These are phyloP conservation scores for Hypoxylon fuscum DNA, from an alignment of 495 filamentous ascomycete genomes.

Conservation along the genomic window DNA sequence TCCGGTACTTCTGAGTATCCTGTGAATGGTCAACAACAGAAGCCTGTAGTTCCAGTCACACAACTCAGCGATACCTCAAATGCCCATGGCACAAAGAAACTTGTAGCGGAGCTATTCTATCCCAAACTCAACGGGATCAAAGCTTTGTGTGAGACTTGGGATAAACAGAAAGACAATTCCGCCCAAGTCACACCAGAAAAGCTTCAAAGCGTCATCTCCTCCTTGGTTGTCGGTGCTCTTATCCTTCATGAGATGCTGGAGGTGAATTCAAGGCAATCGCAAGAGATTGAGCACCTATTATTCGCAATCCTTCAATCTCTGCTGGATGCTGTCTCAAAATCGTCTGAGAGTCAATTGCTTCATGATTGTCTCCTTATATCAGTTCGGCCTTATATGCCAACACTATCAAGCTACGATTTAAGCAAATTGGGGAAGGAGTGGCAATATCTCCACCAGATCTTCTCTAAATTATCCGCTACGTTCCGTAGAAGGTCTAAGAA, in stretches of 20 bases:
- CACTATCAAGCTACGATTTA: conserved; percentile 43
- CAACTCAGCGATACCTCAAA: conserved; percentile 46
- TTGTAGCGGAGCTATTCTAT: conserved; percentile 58
- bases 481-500: conserved; percentile 54
- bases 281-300: conserved; percentile 49
- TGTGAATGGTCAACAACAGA: background rate
- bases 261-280: conserved; percentile 50
- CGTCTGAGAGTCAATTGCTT: conserved; percentile 47
- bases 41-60: conserved; percentile 3
- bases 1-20: conserved; percentile 15
- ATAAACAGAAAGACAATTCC: conserved; percentile 51
- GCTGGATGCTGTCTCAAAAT: conserved; percentile 45
- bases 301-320: conserved; percentile 46
- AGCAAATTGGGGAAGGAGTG: conserved; percentile 42
- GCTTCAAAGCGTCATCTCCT: conserved; percentile 56
- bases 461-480: conserved; percentile 52
- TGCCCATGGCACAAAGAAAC: conserved; percentile 53
- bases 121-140: conserved; percentile 57
- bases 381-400: conserved; percentile 51
- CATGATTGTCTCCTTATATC: conserved; percentile 48
- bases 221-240: conserved; percentile 52
- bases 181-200: conserved; percentile 54
- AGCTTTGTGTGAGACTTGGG: conserved; percentile 54
- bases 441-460: conserved; percentile 47
- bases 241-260: conserved; percentile 54